Evolutionary conservation across 129 eudicot species (phyloP).

Genomic region (Solidago caesia): DNA sequence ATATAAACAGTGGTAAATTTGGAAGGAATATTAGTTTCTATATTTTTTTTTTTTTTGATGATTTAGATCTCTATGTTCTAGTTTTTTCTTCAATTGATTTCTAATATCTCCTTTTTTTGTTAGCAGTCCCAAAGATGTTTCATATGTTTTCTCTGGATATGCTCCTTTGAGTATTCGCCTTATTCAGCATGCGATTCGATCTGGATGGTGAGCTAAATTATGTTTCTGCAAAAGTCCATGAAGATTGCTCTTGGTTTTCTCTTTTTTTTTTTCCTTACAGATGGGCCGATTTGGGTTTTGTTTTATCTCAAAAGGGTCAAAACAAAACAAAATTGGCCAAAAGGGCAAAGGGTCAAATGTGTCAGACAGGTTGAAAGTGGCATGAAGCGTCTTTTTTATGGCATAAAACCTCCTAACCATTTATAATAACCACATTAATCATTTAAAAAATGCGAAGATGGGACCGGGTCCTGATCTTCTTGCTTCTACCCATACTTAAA

Average conservation of each 20-base stretch:
- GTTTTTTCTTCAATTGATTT: conserved; percentile 5
- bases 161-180: conserved; percentile 98
- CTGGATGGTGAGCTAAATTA: conserved; percentile 72
- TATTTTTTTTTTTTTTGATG: background rate
- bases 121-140: conserved; percentile 84
- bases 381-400: too few relatives aligned
- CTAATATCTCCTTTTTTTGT: conserved; percentile 7
- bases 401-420: too few relatives aligned
- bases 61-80: conserved; percentile 12
- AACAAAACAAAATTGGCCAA: too few relatives aligned
- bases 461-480: too few relatives aligned
- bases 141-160: conserved; percentile 96
- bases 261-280: background rate
- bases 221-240: background rate
- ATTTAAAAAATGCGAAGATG: too few relatives aligned
- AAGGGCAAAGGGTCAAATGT: too few relatives aligned
- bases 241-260: background rate
- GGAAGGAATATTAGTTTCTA: background rate
- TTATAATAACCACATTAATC: too few relatives aligned
- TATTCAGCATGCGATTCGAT: conserved; percentile 93
- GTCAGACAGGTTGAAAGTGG: too few relatives aligned
- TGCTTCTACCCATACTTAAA: too few relatives aligned
- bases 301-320: too few relatives aligned
- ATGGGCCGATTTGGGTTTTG: background rate
- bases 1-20: background rate